A percentile compares a stretch with the other conserved stretches of the same genome.
phyloP scores from a whole-genome alignment of 345 rosid genomes.

The Pugionium cornutum region DNA sequence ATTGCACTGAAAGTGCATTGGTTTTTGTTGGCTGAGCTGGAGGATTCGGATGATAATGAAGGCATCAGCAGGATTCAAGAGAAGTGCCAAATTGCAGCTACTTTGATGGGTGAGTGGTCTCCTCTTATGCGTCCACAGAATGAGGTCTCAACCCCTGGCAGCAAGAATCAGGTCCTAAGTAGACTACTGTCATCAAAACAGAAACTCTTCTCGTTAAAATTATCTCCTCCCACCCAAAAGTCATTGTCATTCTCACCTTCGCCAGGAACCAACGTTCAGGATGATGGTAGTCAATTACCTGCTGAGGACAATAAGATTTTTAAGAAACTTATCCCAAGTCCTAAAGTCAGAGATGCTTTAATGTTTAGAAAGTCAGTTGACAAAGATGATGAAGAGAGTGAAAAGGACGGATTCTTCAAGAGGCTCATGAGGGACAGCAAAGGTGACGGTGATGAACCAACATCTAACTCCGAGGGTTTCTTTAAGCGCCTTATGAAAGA shows the following conservation, averaged over 20 bases:
- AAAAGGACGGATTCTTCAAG: conserved; percentile 94
- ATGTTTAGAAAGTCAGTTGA: conserved; percentile 92
- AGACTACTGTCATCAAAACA: conserved; percentile 84
- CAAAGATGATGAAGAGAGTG: conserved; percentile 85
- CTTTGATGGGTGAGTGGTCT: conserved; percentile 96
- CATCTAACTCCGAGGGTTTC: conserved; percentile 71
- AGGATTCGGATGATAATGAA: conserved; percentile 94
- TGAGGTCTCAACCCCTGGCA: conserved; percentile 65
- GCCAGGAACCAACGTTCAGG: conserved; percentile 55
- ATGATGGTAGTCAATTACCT: conserved; percentile 65
- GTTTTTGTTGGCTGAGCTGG: conserved; percentile 96
- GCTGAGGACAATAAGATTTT: conserved; percentile 84
- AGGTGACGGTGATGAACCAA: conserved; percentile 77
- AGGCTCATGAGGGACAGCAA: conserved; percentile 81
- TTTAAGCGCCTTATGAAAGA: conserved; percentile 78
- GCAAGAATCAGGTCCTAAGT: conserved; percentile 89
- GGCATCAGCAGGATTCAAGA: conserved; percentile 96
- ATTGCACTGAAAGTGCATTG: conserved; percentile 97
- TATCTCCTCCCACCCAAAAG: conserved; percentile 72
- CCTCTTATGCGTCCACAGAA: conserved; percentile 61
- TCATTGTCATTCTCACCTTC: conserved; percentile 71
- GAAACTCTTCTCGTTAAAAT: conserved; percentile 75
- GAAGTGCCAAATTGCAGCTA: conserved; percentile 95
- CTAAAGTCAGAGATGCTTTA: conserved; percentile 91
- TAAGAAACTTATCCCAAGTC: conserved; percentile 89